Evolutionary conservation across 768 basidiomycete species (phyloP), one percentile per base, ranked within the genome.

Genomic region (Chalciporus piperatus): DNA sequence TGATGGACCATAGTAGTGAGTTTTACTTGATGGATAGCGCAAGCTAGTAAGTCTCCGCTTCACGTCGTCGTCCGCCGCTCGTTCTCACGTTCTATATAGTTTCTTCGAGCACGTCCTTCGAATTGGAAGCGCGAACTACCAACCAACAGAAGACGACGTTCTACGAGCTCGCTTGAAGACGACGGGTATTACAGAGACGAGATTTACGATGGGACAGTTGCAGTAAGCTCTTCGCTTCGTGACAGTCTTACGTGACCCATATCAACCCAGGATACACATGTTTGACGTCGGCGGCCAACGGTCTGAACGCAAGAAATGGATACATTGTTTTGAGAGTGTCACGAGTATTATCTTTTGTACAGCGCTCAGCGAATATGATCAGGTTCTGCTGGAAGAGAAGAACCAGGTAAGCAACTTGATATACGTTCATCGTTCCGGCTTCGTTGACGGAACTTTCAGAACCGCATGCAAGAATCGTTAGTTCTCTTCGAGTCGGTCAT

Each of bases 1-100:
- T 81, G 10, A 76, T 81, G 76, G 78, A 80, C 28, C 82, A 84
- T 56, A 72, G 74, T 19, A 82, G 75, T 64, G 85, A 93, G 48
- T 96, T 96, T 61, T 95, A 96, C 64, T 74, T 97, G 13, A 96
- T 95, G 92, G 95, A 97, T 65, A 89, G 83, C n/a, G 95, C 95
- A 0, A 76, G 77, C 40, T 96, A 96, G 90, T 92, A 59, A 64
- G 88, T 79, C 11, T 22, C 9, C 20, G 38, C 30, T 30, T 41
- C 27, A 27, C 6, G 12, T 27, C 3, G 6, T 46, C 17, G 23
- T 14, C 27, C 10, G 6, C 27, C 35, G 0, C 27, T 43, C 20
- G 19, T 45, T 20, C 57, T 53, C 17, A 56, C 13, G 9, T 3
- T 1, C 8, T 14, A 9, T 17, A 10, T 54, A 93, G 90, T 69